Evolutionary conservation across 257 asterid species (phyloP).

Genomic region (Prunella vulgaris): DNA sequence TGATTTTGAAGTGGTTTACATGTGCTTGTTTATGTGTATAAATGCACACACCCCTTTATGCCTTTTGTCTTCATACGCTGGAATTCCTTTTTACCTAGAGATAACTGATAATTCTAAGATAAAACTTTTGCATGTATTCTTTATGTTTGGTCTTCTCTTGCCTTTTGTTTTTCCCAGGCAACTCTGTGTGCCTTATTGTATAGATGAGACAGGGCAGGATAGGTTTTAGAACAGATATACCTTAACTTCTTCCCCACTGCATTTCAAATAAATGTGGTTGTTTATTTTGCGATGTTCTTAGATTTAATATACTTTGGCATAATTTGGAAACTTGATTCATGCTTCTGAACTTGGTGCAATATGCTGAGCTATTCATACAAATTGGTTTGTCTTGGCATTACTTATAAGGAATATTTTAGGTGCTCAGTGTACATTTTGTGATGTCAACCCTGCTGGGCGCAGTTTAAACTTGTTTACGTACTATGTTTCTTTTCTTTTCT

Average conservation of each 20-base stretch:
- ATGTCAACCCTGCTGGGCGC: neutral
- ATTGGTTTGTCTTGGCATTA: neutral
- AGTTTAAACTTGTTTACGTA: neutral
- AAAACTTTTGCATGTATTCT: slow-evolving; percentile 11
- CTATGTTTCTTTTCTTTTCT: neutral
- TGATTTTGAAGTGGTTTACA: neutral
- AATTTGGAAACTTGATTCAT: neutral
- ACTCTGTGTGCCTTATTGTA: neutral
- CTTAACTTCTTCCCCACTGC: neutral
- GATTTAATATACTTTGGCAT: slow-evolving; percentile 6
- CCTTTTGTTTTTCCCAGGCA: neutral
- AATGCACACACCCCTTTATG: neutral
- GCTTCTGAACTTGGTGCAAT: slow-evolving; percentile 5
- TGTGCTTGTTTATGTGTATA: neutral
- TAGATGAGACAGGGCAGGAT: neutral
- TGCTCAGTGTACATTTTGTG: neutral
- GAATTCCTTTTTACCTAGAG: neutral
- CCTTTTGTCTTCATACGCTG: neutral
- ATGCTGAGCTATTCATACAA: slow-evolving; percentile 1
- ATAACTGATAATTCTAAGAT: neutral
- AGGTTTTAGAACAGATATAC: neutral
- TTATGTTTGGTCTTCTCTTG: neutral
- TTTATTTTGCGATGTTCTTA: slow-evolving; percentile 7
- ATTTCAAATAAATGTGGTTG: neutral
- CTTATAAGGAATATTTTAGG: neutral